A percentile compares a stretch with the other conserved stretches of the same genome.
These are phyloP conservation scores for Sugiyamaella grinbergsii DNA, from an alignment of 1,139 yeast species.

Conservation along the genomic window DNA sequence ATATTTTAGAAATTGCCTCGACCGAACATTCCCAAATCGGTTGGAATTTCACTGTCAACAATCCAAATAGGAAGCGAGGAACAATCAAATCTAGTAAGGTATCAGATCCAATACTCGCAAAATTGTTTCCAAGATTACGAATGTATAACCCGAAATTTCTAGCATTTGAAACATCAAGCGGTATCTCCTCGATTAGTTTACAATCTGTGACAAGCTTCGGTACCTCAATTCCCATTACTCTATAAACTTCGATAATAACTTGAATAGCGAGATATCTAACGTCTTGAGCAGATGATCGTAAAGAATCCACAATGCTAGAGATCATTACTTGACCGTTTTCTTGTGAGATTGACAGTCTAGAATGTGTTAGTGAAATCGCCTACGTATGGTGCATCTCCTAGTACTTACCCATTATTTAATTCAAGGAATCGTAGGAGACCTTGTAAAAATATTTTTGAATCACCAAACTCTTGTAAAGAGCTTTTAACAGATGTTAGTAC, in stretches of 20 bases:
- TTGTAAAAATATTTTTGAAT: constrained; percentile 24
- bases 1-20: constrained; percentile 57
- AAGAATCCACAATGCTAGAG: constrained; percentile 1
- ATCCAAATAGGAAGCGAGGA: constrained; percentile 67
- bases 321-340: constrained; percentile 8
- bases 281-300: constrained; percentile 40
- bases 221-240: constrained; percentile 38
- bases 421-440: constrained; percentile 22
- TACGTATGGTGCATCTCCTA: background rate
- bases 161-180: constrained; percentile 66
- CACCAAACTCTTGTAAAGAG: constrained; percentile 6
- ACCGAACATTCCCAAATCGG: constrained; percentile 82
- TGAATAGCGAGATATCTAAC: constrained; percentile 53
- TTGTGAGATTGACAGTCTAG: constrained; percentile 1
- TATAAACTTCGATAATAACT: constrained; percentile 44
- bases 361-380: constrained; percentile 4
- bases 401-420: constrained; percentile 5
- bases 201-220: constrained; percentile 46
- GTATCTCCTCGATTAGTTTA: constrained; percentile 67
- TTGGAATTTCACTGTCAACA: constrained; percentile 72
- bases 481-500: constrained; percentile 5
- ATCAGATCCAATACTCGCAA: constrained; percentile 47
- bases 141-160: constrained; percentile 75
- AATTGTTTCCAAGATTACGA: constrained; percentile 59
- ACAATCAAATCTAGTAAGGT: constrained; percentile 48